Percentiles rank a stretch among this genome's conserved stretches.
These are phyloP conservation scores for Oryza meyeriana DNA, from an alignment of 176 grass and related monocot species.

Conservation along the genomic window DNA sequence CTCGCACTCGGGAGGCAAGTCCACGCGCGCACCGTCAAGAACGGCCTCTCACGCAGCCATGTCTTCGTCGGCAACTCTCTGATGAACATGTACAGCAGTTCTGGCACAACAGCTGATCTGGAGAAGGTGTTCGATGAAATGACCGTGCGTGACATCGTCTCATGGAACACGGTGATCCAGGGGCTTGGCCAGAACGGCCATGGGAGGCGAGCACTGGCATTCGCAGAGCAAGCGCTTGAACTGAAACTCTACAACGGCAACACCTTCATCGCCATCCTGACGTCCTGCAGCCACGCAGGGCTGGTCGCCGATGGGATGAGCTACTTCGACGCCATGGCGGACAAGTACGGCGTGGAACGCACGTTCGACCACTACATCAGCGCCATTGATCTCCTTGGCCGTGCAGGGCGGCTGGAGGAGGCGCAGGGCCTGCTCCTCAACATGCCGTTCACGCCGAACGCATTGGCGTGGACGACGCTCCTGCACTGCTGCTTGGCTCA, in stretches of 20 bases:
- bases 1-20: slow-evolving; percentile 44
- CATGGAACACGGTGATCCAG: slow-evolving; percentile 64
- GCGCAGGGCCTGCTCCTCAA: slow-evolving; percentile 38
- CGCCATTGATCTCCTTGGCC: slow-evolving; percentile 45
- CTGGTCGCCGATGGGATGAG: slow-evolving; percentile 42
- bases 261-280: slow-evolving; percentile 54
- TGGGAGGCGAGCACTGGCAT: slow-evolving; percentile 30
- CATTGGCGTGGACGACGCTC: slow-evolving; percentile 48
- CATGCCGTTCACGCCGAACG: slow-evolving; percentile 32
- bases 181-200: slow-evolving; percentile 59
- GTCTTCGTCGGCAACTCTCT: slow-evolving; percentile 52
- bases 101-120: slow-evolving; percentile 28
- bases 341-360: slow-evolving; percentile 40
- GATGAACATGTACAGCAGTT: slow-evolving; percentile 56
- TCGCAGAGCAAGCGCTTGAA: slow-evolving; percentile 29
- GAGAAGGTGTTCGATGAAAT: slow-evolving; percentile 49
- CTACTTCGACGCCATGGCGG: slow-evolving; percentile 47
- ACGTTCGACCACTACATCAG: slow-evolving; percentile 44
- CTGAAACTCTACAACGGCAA: slow-evolving; percentile 35
- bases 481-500: slow-evolving; percentile 52
- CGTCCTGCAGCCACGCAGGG: slow-evolving; percentile 48
- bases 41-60: slow-evolving; percentile 11
- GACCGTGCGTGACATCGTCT: slow-evolving; percentile 17
- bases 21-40: slow-evolving; percentile 35
- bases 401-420: slow-evolving; percentile 45